Percentiles rank a stretch among this genome's conserved stretches.
These are phyloP conservation scores for Glebionis coronaria DNA, from an alignment of 129 eudicot genomes.

Conservation along the genomic window DNA sequence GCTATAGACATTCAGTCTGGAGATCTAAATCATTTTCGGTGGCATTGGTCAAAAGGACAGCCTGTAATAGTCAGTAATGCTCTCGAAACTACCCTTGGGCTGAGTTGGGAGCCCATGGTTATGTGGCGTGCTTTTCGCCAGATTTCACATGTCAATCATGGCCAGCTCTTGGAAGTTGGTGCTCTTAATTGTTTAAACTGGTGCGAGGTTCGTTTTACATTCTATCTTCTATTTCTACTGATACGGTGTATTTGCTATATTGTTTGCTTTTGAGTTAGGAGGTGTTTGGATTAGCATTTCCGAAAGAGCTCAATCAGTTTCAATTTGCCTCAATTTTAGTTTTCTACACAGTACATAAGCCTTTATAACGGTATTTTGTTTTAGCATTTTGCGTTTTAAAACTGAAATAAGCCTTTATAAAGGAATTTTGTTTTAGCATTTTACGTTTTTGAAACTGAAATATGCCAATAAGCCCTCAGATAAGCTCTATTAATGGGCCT, in stretches of 20 bases:
- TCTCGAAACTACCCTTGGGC: constrained; percentile 64
- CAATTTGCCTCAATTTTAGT: too few relatives aligned
- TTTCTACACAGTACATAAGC: too few relatives aligned
- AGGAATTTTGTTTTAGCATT: too few relatives aligned
- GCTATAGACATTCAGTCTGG: constrained; percentile 46
- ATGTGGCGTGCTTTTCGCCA: constrained; percentile 98
- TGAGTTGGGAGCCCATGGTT: constrained; percentile 98
- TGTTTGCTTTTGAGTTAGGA: not conserved
- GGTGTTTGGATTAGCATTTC: too few relatives aligned
- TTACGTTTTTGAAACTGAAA: too few relatives aligned
- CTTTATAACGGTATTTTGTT: too few relatives aligned
- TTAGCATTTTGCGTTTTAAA: too few relatives aligned
- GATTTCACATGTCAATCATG: constrained; percentile 32
- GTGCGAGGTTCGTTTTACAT: constrained; percentile 62
- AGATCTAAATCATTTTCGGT: constrained; percentile 70
- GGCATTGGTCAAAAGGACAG: constrained; percentile 83
- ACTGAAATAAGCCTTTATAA: too few relatives aligned
- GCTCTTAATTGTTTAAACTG: constrained; percentile 76
- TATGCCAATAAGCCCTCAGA: too few relatives aligned
- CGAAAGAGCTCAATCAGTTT: too few relatives aligned
- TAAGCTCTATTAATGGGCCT: too few relatives aligned
- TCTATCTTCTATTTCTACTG: not conserved
- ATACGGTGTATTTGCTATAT: not conserved
- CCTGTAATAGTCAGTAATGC: constrained; percentile 75
- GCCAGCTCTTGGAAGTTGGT: constrained; percentile 41